A percentile compares a stretch with the other conserved stretches of the same genome.
phyloP scores from a whole-genome alignment of 192 early-diverging fungal species.

The Haplosporangium gracile region DNA sequence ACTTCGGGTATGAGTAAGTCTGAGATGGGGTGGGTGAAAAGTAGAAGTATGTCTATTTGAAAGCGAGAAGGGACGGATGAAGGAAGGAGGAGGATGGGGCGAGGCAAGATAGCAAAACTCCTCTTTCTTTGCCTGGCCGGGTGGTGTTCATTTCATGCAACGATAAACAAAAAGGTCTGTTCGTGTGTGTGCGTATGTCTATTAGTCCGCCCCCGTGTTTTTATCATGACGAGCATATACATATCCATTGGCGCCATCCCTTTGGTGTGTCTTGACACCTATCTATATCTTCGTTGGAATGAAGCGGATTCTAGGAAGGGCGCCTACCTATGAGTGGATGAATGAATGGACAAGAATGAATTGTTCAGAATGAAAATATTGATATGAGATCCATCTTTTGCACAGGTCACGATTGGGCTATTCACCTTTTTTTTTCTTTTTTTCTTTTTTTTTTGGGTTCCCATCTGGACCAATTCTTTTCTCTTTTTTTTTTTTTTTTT shows the following conservation, averaged over 20 bases:
- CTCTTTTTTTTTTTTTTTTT: neutral
- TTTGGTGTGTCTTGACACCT: neutral
- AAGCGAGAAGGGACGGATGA: neutral
- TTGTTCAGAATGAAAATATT: neutral
- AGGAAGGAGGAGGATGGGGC: neutral
- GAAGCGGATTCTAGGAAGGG: neutral
- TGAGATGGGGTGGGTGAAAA: neutral
- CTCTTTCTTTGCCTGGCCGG: neutral
- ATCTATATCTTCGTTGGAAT: constrained; percentile 25
- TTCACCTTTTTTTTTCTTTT: neutral
- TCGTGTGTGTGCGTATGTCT: neutral
- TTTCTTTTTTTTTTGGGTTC: constrained; percentile 24
- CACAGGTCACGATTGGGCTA: neutral
- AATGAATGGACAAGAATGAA: constrained; percentile 2
- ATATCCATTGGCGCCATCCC: neutral
- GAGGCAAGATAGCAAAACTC: neutral
- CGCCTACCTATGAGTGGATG: neutral
- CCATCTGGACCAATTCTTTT: constrained; percentile 15
- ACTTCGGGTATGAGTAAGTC: neutral
- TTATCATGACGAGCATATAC: constrained; percentile 16
- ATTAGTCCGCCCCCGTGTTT: neutral
- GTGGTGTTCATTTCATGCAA: constrained; percentile 26
- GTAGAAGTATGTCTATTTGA: neutral
- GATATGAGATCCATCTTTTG: neutral
- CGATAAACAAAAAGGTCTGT: neutral